Evolutionary conservation across 805 yeast species (phyloP).

Genomic region (Kurtzmaniella cleridarum): DNA sequence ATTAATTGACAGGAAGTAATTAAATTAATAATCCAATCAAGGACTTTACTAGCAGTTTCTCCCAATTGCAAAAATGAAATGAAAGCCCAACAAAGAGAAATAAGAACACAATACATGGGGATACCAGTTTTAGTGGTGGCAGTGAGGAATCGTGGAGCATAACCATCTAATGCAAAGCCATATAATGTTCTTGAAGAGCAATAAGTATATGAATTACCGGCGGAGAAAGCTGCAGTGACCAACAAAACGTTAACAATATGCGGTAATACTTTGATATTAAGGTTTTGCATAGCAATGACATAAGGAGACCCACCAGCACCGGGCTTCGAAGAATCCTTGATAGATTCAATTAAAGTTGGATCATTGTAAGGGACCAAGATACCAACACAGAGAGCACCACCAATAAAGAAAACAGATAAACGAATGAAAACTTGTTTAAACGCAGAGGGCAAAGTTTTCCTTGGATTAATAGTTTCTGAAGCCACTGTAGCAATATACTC

Average conservation of each 20-base stretch:
- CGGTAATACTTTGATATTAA: constrained; percentile 38
- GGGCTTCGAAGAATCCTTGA: constrained; percentile 47
- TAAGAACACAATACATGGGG: constrained; percentile 40
- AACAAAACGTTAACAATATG: constrained; percentile 41
- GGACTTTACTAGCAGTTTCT: constrained; percentile 21
- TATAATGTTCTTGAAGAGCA: constrained; percentile 44
- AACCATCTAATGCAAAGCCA: constrained; percentile 42
- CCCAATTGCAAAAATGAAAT: constrained; percentile 60
- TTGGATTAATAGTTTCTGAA: constrained; percentile 71
- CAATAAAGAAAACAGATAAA: constrained; percentile 59
- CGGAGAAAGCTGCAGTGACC: constrained; percentile 41
- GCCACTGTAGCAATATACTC: constrained; percentile 84
- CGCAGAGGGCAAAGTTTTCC: constrained; percentile 70
- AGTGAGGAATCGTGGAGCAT: constrained; percentile 39
- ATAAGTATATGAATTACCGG: constrained; percentile 44
- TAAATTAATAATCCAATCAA: constrained; percentile 29
- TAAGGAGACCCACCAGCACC: constrained; percentile 59
- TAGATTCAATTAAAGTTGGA: constrained; percentile 51
- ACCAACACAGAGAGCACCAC: constrained; percentile 77
- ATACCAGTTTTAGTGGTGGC: constrained; percentile 43
- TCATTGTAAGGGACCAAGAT: constrained; percentile 70
- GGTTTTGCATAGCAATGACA: constrained; percentile 46
- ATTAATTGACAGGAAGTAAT: constrained; percentile 27
- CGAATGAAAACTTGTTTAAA: constrained; percentile 71
- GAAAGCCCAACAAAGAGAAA: constrained; percentile 49